Evolutionary conservation across 108 stramenopile species (phyloP).

Genomic region (Pelagomonas calceolata): DNA sequence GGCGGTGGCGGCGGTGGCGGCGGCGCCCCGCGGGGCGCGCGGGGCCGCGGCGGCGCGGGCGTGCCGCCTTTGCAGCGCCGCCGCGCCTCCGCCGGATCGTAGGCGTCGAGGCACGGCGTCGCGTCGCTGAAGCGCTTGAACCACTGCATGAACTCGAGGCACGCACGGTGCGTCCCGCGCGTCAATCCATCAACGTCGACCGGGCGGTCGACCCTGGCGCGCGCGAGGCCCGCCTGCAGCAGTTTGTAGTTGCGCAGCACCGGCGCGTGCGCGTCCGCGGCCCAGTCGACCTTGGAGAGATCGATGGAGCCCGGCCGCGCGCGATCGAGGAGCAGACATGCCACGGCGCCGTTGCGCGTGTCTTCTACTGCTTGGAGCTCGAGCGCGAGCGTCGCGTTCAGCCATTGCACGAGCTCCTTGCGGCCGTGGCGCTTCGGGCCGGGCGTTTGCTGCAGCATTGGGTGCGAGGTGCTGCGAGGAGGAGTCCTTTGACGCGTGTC

Average conservation of each 20-base stretch:
- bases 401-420: conserved; percentile 80
- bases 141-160: conserved; percentile 98
- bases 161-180: conserved; percentile 90
- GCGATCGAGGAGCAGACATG: conserved; percentile 86
- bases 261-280: conserved; percentile 69
- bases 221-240: conserved; percentile 80
- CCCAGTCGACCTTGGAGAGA: conserved; percentile 90
- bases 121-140: conserved; percentile 86
- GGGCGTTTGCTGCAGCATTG: conserved; percentile 58
- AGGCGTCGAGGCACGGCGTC: conserved; percentile 52
- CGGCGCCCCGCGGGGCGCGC: conserved; percentile 35
- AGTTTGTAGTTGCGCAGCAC: conserved; percentile 92
- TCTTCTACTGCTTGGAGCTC: conserved; percentile 90
- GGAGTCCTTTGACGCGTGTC: too few relatives aligned
- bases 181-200: conserved; percentile 81
- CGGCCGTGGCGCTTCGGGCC: conserved; percentile 96
- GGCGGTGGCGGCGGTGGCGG: neutral
- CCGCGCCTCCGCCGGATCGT: conserved; percentile 26
- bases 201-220: conserved; percentile 58
- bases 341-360: conserved; percentile 89
- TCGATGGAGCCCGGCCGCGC: conserved; percentile 72
- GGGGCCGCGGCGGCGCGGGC: conserved; percentile 2
- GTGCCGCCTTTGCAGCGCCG: neutral
- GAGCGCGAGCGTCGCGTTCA: conserved; percentile 76
- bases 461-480: too few relatives aligned